phyloP scores from a whole-genome alignment of 495 filamentous ascomycete genomes.

The Polyplosphaeria fusca region DNA sequence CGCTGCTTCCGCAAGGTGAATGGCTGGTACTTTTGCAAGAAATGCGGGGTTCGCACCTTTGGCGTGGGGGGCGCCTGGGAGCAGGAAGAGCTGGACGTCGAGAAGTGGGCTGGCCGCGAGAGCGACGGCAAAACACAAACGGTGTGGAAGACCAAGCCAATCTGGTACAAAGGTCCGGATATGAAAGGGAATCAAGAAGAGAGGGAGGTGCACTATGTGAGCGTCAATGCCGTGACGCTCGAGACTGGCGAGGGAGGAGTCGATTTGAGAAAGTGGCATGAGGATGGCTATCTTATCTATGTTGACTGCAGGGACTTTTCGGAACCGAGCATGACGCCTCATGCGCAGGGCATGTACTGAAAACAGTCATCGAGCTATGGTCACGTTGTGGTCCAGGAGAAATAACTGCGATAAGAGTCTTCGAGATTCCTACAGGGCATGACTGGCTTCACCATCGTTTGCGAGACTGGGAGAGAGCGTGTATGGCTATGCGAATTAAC shows the following conservation, averaged over 20 bases:
- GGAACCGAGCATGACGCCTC: background rate
- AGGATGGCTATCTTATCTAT: conserved; percentile 28
- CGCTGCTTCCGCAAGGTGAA: conserved; percentile 1
- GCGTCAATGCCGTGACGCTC: conserved; percentile 29
- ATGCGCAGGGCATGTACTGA: conserved; percentile 11
- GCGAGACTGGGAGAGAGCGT: no score
- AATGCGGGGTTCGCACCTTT: conserved; percentile 28
- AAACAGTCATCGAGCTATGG: background rate
- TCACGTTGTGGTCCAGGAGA: no score
- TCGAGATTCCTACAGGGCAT: no score
- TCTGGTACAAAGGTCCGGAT: no score
- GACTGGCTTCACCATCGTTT: no score
- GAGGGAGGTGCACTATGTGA: conserved; percentile 15
- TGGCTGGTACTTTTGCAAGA: conserved; percentile 31
- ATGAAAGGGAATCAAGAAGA: conserved; percentile 15
- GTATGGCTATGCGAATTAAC: no score
- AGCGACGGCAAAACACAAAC: conserved; percentile 11
- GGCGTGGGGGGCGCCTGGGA: conserved; percentile 15
- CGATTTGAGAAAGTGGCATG: conserved; percentile 25
- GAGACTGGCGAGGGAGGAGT: conserved; percentile 18
- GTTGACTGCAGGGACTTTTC: background rate
- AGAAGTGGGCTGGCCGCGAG: conserved; percentile 22
- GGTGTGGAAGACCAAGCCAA: conserved; percentile 18
- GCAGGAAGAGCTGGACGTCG: conserved; percentile 26
- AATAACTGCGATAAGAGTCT: no score